Conservation (phyloP, 108 stramenopile species). For the Poteriospumella lacustris region DNA sequence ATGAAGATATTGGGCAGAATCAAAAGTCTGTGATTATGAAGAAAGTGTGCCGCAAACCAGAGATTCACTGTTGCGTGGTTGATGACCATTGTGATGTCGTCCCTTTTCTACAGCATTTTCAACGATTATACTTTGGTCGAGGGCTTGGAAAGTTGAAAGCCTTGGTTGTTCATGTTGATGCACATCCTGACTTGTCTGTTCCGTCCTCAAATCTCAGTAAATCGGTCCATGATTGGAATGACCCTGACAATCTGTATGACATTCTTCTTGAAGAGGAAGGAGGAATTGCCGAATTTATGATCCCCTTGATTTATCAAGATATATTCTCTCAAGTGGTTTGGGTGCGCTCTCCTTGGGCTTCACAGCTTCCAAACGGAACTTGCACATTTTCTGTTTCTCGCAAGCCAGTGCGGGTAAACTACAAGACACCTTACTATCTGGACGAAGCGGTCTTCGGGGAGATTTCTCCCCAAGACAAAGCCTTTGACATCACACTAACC, state of each 20-base stretch:
- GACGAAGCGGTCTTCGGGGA: no score
- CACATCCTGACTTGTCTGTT: constrained; percentile 47
- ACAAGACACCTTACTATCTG: neutral
- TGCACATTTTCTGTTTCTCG: constrained; percentile 8
- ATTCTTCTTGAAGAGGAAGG: constrained; percentile 30
- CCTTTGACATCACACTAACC: neutral
- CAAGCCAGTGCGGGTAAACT: neutral
- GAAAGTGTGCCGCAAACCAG: no score
- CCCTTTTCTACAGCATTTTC: neutral
- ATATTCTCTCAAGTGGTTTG: constrained; percentile 38
- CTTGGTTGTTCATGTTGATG: constrained; percentile 40
- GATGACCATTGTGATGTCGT: constrained; percentile 20
- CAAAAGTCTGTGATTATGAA: no score
- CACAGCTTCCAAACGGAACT: constrained; percentile 37
- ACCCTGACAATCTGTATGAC: constrained; percentile 44
- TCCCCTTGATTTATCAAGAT: constrained; percentile 40
- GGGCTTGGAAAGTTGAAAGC: neutral
- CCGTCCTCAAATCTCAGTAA: neutral
- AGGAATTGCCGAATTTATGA: constrained; percentile 51
- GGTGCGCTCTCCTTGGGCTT: constrained; percentile 41
- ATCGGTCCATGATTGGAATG: neutral
- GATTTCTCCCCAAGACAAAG: neutral
- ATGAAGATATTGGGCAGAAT: no score
- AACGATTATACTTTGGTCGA: neutral
- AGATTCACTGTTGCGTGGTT: constrained; percentile 3